Conservation (phyloP, 495 filamentous ascomycete species). For the Diplogelasinospora grovesii region DNA sequence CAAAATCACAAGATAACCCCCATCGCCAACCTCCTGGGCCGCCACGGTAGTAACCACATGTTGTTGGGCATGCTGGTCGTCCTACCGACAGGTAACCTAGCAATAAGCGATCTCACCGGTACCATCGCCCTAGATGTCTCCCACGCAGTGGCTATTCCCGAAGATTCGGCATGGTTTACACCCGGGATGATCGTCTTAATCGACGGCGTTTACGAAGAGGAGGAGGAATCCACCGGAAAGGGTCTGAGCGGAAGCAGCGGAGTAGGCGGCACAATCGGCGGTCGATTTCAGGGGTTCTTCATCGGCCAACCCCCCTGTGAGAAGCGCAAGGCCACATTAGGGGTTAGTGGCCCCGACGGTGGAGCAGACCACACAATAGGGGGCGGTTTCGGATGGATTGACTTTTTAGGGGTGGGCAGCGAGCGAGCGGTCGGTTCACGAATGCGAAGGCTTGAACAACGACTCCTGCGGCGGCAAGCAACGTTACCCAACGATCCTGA, state of each 20-base stretch:
- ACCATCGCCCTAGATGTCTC: conserved; percentile 78
- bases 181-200: conserved; percentile 94
- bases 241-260: conserved; percentile 68
- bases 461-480: conserved; percentile 32
- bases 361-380: conserved; percentile 56
- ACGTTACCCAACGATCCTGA: conserved; percentile 5
- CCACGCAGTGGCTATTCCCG: conserved; percentile 72
- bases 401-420: conserved; percentile 87
- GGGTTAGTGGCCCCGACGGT: conserved; percentile 50
- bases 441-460: conserved; percentile 68
- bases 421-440: conserved; percentile 74
- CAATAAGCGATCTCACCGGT: conserved; percentile 79
- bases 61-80: conserved; percentile 77
- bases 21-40: conserved; percentile 86
- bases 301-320: conserved; percentile 88
- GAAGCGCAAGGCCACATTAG: conserved; percentile 69
- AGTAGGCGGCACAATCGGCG: conserved; percentile 81
- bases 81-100: conserved; percentile 74
- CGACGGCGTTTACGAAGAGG: conserved; percentile 92
- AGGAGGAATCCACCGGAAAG: conserved; percentile 59
- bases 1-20: conserved; percentile 85
- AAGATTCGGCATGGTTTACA: conserved; percentile 81
- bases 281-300: conserved; percentile 80
- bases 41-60: conserved; percentile 77
- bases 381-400: conserved; percentile 89